phyloP scores from a whole-genome alignment of 495 filamentous ascomycete genomes.

The Aspergillus sclerotioniger region DNA sequence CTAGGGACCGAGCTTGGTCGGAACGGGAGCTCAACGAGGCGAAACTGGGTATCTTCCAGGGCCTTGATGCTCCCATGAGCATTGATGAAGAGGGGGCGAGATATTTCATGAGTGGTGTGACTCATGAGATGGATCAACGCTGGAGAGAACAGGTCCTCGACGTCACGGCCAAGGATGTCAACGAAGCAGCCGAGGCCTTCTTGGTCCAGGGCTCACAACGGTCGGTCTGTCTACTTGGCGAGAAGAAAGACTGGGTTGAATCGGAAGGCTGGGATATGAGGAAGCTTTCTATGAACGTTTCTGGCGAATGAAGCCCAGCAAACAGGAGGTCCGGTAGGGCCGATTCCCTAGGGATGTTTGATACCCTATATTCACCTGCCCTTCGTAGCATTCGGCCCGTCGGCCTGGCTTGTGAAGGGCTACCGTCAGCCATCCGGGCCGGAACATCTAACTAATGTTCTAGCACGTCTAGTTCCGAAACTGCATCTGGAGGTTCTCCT shows the following conservation, averaged over 20 bases:
- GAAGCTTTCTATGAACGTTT: conserved; percentile 41
- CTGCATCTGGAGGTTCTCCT: too few relatives aligned
- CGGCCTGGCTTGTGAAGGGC: too few relatives aligned
- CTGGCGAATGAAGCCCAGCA: neutral
- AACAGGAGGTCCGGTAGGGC: too few relatives aligned
- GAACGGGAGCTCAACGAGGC: conserved; percentile 90
- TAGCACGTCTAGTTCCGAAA: too few relatives aligned
- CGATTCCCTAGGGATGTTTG: too few relatives aligned
- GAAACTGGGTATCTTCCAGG: conserved; percentile 91
- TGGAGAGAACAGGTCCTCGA: conserved; percentile 85
- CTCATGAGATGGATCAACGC: conserved; percentile 83
- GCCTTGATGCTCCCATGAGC: conserved; percentile 86
- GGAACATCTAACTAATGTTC: too few relatives aligned
- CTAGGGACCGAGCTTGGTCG: conserved; percentile 79
- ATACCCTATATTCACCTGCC: too few relatives aligned
- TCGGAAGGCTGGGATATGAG: conserved; percentile 41
- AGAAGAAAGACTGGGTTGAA: conserved; percentile 74
- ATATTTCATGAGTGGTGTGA: conserved; percentile 80
- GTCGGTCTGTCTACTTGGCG: conserved; percentile 69
- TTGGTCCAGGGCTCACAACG: conserved; percentile 65
- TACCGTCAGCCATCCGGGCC: too few relatives aligned
- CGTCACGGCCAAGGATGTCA: conserved; percentile 78
- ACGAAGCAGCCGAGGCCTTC: conserved; percentile 75
- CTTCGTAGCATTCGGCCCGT: too few relatives aligned
- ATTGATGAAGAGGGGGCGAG: conserved; percentile 87